phyloP scores from a whole-genome alignment of 2,329 filamentous ascomycete species.

The Talaromyces sp. region DNA sequence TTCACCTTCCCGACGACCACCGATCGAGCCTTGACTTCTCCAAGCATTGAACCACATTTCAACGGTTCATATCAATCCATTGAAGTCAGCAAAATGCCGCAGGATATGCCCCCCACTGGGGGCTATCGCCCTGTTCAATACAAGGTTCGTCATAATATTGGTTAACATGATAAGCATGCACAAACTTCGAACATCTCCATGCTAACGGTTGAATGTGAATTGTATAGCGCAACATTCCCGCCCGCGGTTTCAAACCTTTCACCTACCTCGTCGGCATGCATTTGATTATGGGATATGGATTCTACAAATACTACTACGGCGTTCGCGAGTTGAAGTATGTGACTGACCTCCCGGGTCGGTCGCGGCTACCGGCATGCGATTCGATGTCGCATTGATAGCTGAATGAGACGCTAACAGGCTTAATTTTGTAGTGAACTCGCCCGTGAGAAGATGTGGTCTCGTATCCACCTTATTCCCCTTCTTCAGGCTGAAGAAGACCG shows the following conservation, averaged over 20 bases:
- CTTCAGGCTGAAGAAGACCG: conserved; percentile 96
- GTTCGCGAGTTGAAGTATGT: conserved; percentile 87
- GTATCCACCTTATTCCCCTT: conserved; percentile 89
- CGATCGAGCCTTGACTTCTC: not conserved
- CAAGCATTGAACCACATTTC: conserved; percentile 10
- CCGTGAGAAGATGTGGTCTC: conserved; percentile 97
- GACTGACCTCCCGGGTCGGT: not conserved
- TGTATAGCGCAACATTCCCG: conserved; percentile 78
- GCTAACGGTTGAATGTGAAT: conserved; percentile 13
- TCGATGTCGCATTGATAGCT: not conserved
- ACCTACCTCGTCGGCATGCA: conserved; percentile 73
- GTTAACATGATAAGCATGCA: not conserved
- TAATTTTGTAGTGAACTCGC: conserved; percentile 69
- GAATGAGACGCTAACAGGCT: not conserved
- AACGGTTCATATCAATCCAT: conserved; percentile 22
- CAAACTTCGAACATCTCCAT: not conserved
- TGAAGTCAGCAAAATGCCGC: conserved; percentile 65
- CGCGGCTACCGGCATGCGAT: not conserved
- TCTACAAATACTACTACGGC: conserved; percentile 78
- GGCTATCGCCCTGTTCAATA: conserved; percentile 97
- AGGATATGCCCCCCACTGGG: conserved; percentile 93
- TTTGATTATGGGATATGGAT: conserved; percentile 80
- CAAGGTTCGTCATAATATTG: conserved; percentile 60
- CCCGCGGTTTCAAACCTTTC: conserved; percentile 80
- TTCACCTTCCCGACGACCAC: conserved; percentile 23